Percentiles rank a stretch among this genome's conserved stretches.
Evolutionary conservation across 23 red algal species (phyloP).

Genomic region (Chondrus crispus): DNA sequence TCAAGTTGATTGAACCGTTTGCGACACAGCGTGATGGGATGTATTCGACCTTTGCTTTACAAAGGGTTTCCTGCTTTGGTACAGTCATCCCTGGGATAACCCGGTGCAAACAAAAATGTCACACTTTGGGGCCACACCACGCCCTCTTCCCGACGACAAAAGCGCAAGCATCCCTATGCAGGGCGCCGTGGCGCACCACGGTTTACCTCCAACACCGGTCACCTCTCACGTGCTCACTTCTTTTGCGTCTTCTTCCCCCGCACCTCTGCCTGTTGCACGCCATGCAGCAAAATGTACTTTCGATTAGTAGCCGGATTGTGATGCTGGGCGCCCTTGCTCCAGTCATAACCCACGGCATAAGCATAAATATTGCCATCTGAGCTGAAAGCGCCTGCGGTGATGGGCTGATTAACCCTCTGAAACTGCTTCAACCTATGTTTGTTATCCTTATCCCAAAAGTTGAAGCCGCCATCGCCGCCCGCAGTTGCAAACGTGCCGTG

Average conservation of each 20-base stretch:
- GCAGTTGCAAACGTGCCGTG: conserved; percentile 88
- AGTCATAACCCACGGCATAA: conserved; percentile 96
- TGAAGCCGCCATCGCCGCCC: conserved; percentile 77
- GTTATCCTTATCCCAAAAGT: conserved; percentile 98
- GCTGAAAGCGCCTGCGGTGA: conserved; percentile 83
- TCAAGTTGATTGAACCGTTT: no score
- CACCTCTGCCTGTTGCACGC: conserved; percentile 78
- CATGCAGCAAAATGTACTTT: conserved; percentile 90
- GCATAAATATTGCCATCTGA: conserved; percentile 85
- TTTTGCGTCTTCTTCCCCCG: conserved; percentile 58
- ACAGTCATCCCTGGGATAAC: no score
- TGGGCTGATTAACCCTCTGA: conserved; percentile 84
- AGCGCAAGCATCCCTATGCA: no score
- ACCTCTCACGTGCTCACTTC: neutral
- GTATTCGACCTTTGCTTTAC: no score
- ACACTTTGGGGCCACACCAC: no score
- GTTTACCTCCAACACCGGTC: no score
- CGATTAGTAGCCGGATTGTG: conserved; percentile 46
- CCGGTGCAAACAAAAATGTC: no score
- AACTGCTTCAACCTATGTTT: conserved; percentile 94
- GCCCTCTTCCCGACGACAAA: no score
- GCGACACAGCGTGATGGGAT: no score
- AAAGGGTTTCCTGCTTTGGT: no score
- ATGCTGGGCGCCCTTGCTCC: conserved; percentile 85
- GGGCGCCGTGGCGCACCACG: no score